A percentile compares a stretch with the other conserved stretches of the same genome.
These are phyloP conservation scores for Mycena rosella DNA, from an alignment of 768 basidiomycete genomes.

Conservation along the genomic window DNA sequence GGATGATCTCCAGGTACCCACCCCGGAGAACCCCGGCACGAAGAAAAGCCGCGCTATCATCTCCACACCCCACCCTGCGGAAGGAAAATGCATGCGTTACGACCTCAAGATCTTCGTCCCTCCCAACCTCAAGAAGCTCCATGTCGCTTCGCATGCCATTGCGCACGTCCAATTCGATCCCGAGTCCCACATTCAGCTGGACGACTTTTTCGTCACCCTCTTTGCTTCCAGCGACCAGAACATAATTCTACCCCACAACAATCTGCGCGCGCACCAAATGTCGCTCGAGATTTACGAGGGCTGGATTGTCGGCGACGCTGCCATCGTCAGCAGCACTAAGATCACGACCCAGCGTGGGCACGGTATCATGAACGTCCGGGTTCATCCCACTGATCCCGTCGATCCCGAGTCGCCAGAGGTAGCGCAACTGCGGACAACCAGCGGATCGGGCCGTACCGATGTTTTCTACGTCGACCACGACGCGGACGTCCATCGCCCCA, in stretches of 20 bases:
- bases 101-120: conserved; percentile 68
- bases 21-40: conserved; percentile 48
- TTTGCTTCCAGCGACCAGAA: conserved; percentile 52
- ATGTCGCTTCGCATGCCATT: conserved; percentile 56
- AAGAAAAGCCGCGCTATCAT: conserved; percentile 54
- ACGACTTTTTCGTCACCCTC: conserved; percentile 60
- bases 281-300: conserved; percentile 64
- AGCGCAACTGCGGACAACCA: conserved; percentile 59
- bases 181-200: conserved; percentile 56
- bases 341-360: conserved; percentile 65
- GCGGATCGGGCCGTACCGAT: conserved; percentile 68
- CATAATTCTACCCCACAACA: conserved; percentile 60
- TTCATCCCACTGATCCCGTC: conserved; percentile 54
- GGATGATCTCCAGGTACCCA: conserved; percentile 53
- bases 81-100: conserved; percentile 63
- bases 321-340: conserved; percentile 55
- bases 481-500: conserved; percentile 58
- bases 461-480: conserved; percentile 58
- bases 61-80: conserved; percentile 48
- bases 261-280: conserved; percentile 55
- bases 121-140: conserved; percentile 60
- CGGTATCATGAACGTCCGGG: conserved; percentile 62
- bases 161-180: conserved; percentile 65
- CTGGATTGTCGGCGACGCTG: conserved; percentile 71
- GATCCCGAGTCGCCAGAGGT: conserved; percentile 48